Conservation (phyloP, 495 filamentous ascomycete species). For the Zalerion maritima region DNA sequence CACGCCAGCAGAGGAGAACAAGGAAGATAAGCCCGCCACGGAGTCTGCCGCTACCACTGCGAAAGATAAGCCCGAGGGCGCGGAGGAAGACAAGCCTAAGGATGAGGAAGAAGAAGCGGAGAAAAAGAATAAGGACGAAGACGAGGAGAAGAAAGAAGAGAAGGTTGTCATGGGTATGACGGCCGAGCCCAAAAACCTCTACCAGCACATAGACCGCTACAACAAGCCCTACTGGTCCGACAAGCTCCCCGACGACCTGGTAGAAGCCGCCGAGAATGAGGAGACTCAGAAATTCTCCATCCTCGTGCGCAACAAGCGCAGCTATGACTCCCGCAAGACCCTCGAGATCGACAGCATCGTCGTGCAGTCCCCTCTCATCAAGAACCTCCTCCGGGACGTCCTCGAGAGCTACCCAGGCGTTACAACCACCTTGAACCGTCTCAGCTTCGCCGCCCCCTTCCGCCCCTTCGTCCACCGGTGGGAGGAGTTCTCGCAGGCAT, state of each 20-base stretch:
- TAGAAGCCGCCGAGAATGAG: slow-evolving; percentile 33
- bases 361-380: slow-evolving; percentile 49
- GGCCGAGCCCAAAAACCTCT: slow-evolving; percentile 22
- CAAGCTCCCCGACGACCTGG: slow-evolving; percentile 30
- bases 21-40: neutral
- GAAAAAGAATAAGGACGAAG: slow-evolving; percentile 2
- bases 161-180: slow-evolving; percentile 14
- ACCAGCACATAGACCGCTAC: slow-evolving; percentile 16
- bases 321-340: slow-evolving; percentile 45
- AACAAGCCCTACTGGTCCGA: slow-evolving; percentile 24
- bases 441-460: slow-evolving; percentile 47
- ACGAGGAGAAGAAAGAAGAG: slow-evolving; percentile 3
- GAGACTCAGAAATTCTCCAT: slow-evolving; percentile 38
- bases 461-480: slow-evolving; percentile 54
- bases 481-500: slow-evolving; percentile 34
- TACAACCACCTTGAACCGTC: slow-evolving; percentile 40
- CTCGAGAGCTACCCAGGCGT: slow-evolving; percentile 51
- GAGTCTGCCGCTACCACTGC: too few relatives aligned
- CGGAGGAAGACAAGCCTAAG: neutral
- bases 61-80: neutral
- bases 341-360: slow-evolving; percentile 47
- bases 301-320: slow-evolving; percentile 37
- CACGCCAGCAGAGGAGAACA: slow-evolving; percentile 4
- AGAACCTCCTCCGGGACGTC: slow-evolving; percentile 38
- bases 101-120: slow-evolving; percentile 1